Base-by-base conservation (phyloP, 2,329 filamentous ascomycete genomes). In the Diaporthe sp. region DNA sequence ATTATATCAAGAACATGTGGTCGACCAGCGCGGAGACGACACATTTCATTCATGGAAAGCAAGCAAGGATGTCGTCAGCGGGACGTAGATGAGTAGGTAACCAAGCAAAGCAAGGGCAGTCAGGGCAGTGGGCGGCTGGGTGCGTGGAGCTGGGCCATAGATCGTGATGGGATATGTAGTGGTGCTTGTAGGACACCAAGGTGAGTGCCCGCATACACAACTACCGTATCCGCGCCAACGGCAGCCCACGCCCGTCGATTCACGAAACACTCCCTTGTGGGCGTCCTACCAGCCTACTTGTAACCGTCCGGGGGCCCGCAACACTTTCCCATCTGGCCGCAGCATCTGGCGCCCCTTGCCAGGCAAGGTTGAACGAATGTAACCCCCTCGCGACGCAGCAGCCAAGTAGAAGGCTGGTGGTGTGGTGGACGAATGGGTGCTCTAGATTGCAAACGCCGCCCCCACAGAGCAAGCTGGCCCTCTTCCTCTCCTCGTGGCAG, bases 321-420 rank as follows among this genome's bases (percentile, higher is more conserved):
- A 44, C 27, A 35, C 8, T 65, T 65, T 27, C 19, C 22, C 42
- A 25, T 51, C 42, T 25, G 30, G 61, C 44, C 47, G 44, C 63
- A 66, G 63, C 30, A 66, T 51, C 44, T 39, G 32, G 32, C 15
- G 44, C 44, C 63, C 22, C 63, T 51, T 32, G 47, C 25, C 27
- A 25, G 27, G 32, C 56, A n/a, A 71, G 56, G 30, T 42, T 32
- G 42, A 61, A 56, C 53, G 55, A 22, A 71, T 71, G 69, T 51
- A 71, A 71, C 56, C 69, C 69, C 25, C 44, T 53, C 32, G 42
- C 44, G 19, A 51, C 42, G 55, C 69, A 63, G 69, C 56, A 61
- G 69, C 58, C 53, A 56, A 37, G 55, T 71, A n/a, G 35, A 44
- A 19, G 27, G 35, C 56, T 53, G n/a, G 12, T 51, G 27, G 51